These are phyloP conservation scores for Melanogaster broomeanus DNA, from an alignment of 768 basidiomycete species.

Conservation along the genomic window DNA sequence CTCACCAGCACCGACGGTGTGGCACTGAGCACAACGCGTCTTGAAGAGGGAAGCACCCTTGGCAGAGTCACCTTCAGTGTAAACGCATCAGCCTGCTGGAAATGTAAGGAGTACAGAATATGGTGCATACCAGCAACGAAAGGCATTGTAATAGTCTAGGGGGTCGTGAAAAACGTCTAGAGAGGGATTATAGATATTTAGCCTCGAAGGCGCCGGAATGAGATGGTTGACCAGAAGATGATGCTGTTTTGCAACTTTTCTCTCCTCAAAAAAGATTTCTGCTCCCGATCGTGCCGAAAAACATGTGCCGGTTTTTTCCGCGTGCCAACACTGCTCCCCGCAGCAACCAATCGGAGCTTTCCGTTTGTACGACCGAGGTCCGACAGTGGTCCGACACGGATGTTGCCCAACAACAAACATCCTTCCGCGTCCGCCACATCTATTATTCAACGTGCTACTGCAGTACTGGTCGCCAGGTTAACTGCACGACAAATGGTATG, in stretches of 20 bases:
- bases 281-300: conserved; percentile 25
- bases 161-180: background rate
- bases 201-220: conserved; percentile 7
- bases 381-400: no score
- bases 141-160: conserved; percentile 37
- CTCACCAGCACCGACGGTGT: conserved; percentile 78
- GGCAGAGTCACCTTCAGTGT: conserved; percentile 65
- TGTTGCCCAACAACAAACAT: no score
- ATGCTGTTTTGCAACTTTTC: conserved; percentile 8
- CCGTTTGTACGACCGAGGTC: background rate
- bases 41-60: conserved; percentile 98
- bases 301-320: conserved; percentile 28
- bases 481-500: no score
- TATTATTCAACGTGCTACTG: no score
- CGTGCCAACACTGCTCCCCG: background rate
- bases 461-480: no score
- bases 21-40: conserved; percentile 94
- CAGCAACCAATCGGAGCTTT: conserved; percentile 23
- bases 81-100: background rate
- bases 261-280: conserved; percentile 14
- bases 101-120: background rate
- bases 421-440: no score
- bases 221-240: conserved; percentile 1
- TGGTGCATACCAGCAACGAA: conserved; percentile 41
- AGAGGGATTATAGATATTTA: conserved; percentile 3